A percentile compares a stretch with the other conserved stretches of the same genome.
Evolutionary conservation across 2,329 filamentous ascomycete genomes (phyloP).

Genomic region (Fusarium sp.): DNA sequence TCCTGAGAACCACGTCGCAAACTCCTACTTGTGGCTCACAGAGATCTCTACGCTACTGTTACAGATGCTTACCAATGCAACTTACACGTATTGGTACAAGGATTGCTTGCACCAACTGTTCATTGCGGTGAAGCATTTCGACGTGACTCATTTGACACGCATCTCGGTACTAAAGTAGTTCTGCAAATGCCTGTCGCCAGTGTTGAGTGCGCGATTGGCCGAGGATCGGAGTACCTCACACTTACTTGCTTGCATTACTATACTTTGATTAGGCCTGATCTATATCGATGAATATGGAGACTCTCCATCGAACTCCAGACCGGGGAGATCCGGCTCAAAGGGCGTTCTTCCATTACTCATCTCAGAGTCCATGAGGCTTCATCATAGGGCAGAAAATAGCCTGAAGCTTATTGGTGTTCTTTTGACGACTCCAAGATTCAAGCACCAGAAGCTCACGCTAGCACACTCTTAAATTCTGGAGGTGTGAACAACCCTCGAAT

Average conservation of each 20-base stretch:
- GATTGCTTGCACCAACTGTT: background rate
- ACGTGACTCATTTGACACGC: slow-evolving; percentile 5
- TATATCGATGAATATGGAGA: background rate
- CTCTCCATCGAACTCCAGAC: background rate
- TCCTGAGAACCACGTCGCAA: background rate
- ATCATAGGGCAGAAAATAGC: background rate
- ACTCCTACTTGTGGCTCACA: background rate
- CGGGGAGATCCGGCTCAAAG: background rate
- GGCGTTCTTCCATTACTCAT: background rate
- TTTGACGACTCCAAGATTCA: background rate
- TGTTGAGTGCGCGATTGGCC: background rate
- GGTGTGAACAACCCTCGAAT: background rate
- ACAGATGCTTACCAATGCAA: background rate
- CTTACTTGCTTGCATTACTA: background rate
- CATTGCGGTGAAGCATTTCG: slow-evolving; percentile 1
- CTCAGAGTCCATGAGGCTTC: background rate
- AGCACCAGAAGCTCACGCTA: background rate
- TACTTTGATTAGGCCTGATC: background rate
- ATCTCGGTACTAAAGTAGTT: background rate
- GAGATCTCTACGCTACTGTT: background rate
- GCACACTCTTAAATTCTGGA: background rate
- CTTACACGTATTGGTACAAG: background rate
- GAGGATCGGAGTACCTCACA: background rate
- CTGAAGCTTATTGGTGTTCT: background rate
- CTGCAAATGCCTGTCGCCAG: background rate